Conservation (phyloP, 148 eudicot genomes). For the Nepenthes gracilis region DNA sequence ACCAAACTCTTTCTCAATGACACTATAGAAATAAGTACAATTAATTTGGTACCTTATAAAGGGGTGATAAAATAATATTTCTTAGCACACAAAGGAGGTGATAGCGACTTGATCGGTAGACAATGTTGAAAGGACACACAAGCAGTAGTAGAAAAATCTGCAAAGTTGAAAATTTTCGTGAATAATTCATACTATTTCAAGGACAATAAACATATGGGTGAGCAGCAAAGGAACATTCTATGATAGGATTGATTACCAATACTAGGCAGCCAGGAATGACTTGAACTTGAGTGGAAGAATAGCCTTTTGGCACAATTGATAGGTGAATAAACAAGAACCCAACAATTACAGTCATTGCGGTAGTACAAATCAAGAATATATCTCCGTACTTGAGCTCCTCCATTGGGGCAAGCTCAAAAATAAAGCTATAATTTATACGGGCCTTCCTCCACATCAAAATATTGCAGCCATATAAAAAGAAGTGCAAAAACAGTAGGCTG, state of each 20-base stretch:
- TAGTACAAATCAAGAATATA: slow-evolving; percentile 76
- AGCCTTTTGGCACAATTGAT: slow-evolving; percentile 62
- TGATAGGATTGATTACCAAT: slow-evolving; percentile 39
- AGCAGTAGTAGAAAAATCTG: slow-evolving; percentile 59
- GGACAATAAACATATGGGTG: no score
- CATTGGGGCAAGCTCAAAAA: slow-evolving; percentile 65
- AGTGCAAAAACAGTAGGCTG: slow-evolving; percentile 78
- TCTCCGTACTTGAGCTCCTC: slow-evolving; percentile 87
- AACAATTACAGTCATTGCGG: slow-evolving; percentile 64
- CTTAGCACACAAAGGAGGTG: slow-evolving; percentile 53
- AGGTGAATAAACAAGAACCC: slow-evolving; percentile 82
- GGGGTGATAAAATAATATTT: slow-evolving; percentile 74
- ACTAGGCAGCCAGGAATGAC: slow-evolving; percentile 69
- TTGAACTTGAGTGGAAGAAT: slow-evolving; percentile 50
- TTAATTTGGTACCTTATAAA: slow-evolving; percentile 53
- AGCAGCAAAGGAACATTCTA: no score
- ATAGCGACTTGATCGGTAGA: slow-evolving; percentile 63
- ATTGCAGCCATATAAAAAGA: slow-evolving; percentile 88
- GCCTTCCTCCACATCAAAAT: slow-evolving; percentile 88
- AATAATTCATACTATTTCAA: no score
- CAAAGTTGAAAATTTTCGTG: neutral
- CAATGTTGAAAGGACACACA: slow-evolving; percentile 71
- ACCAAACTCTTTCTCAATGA: no score
- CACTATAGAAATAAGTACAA: no score
- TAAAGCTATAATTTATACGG: slow-evolving; percentile 79